These are phyloP conservation scores for Silene conica DNA, from an alignment of 148 eudicot species.

Conservation along the genomic window DNA sequence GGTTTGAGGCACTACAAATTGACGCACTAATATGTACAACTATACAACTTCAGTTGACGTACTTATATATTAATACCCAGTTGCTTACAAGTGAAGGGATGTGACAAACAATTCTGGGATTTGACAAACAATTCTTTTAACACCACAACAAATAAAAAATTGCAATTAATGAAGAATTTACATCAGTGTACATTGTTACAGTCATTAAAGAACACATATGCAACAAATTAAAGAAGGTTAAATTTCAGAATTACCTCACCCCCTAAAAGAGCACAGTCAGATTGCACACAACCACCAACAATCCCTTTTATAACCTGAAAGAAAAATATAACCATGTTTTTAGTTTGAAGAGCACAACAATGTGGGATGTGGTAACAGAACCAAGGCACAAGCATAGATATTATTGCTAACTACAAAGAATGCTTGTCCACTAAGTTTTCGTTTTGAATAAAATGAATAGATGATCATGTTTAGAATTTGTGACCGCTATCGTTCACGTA, in stretches of 20 bases:
- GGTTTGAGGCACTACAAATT: no score
- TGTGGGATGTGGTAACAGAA: not conserved
- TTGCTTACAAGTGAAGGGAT: not conserved
- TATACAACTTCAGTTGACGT: not conserved
- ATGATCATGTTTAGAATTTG: no score
- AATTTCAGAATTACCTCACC: constrained; percentile 69
- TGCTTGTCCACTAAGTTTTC: not conserved
- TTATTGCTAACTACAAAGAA: not conserved
- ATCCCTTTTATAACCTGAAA: constrained; percentile 88
- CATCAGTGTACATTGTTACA: not conserved
- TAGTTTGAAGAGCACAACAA: not conserved
- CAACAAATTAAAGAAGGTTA: not conserved
- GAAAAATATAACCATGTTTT: not conserved
- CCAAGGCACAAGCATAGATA: not conserved
- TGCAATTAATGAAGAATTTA: no score
- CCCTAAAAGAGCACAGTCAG: constrained; percentile 86
- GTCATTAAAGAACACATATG: no score
- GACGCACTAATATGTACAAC: not conserved
- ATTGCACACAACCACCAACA: constrained; percentile 88
- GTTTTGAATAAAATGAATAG: no score
- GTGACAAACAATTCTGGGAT: not conserved
- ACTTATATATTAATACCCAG: not conserved
- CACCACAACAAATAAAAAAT: not conserved
- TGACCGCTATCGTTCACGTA: no score
- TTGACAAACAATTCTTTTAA: not conserved